Evolutionary conservation across 192 early-diverging fungal species (phyloP).

Genomic region (Coemansia sp.): DNA sequence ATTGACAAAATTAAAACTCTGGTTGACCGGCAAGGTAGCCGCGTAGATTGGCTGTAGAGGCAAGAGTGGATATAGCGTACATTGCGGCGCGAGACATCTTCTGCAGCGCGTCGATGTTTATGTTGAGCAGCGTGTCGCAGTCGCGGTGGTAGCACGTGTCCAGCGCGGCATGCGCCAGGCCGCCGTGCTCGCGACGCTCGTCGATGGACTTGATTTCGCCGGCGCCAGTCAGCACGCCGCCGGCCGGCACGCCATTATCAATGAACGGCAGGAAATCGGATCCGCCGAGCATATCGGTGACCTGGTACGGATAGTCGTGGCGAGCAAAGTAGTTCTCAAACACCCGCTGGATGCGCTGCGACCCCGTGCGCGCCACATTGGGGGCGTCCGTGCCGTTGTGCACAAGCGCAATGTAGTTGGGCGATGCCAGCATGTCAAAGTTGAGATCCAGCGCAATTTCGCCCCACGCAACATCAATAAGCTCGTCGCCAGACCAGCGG

Average conservation of each 20-base stretch:
- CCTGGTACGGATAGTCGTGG: conserved; percentile 49
- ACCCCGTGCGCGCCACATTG: conserved; percentile 42
- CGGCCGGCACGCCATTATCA: conserved; percentile 60
- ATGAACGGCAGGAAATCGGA: conserved; percentile 70
- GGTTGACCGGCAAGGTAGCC: conserved; percentile 3
- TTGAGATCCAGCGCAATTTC: conserved; percentile 64
- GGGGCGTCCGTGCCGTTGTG: conserved; percentile 66
- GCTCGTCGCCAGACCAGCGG: conserved; percentile 33
- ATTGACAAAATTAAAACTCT: conserved; percentile 6
- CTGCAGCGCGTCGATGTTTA: conserved; percentile 57
- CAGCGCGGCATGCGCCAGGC: conserved; percentile 61
- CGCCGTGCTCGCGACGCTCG: conserved; percentile 57
- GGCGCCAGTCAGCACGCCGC: conserved; percentile 65
- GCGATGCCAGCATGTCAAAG: conserved; percentile 74
- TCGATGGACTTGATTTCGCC: conserved; percentile 58
- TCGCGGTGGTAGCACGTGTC: conserved; percentile 71
- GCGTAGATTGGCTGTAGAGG: conserved; percentile 19
- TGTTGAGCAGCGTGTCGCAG: conserved; percentile 66
- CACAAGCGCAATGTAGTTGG: conserved; percentile 66
- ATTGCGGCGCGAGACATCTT: conserved; percentile 53
- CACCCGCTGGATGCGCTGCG: conserved; percentile 56
- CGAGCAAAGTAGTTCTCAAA: conserved; percentile 59
- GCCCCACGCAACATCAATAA: conserved; percentile 29
- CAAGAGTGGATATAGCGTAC: conserved; percentile 37
- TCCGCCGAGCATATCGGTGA: conserved; percentile 60